Base-by-base conservation (phyloP, 1,284 basidiomycete genomes). In the Inonotus obliquus region DNA sequence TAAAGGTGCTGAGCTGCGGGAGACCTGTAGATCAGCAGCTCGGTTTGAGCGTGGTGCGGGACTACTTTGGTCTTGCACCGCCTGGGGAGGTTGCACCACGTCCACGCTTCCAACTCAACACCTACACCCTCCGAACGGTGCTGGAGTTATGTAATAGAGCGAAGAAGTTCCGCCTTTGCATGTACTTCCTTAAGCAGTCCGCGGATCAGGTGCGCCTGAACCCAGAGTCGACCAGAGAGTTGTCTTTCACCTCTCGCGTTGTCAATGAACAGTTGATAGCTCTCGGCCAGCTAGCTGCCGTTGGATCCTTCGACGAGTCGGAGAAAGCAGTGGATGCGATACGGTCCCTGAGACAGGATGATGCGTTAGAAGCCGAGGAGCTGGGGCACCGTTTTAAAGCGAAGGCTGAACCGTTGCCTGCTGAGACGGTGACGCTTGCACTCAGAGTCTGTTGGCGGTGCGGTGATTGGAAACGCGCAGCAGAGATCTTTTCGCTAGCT, bases 51-150 rank as follows among this genome's bases (percentile, higher is more conserved):
- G 80, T 92, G 65, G 70, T 83, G 14, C 76, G 75, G 37, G 79
- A 88, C n/a, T 83, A 84, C 68, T 80, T 83, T 52, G 87, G 87
- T 41, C 78, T 91, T 27, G 70, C 76, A 1, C 72, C 75, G 57
- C 78, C 79, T 1, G 79, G 77, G 14, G 77, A 82, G 55, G 57
- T 61, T 23, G 66, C 76, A 1, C 70, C 72, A 0, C 67, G 73
- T 11, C 67, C 75, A 19, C 66, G 69, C 25, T 75, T 83, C 10
- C 67, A 73, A 32, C 75, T 87, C 38, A 74, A 73, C 35, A 39
- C 73, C 4, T 78, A 77, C 65, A 74, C 82, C 0, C 72, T 91
- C n/a, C 75, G 76, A 14, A 76, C 79, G 23, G 75, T 82, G 19
- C 78, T 92, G 60, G 74, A 73, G 17, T 71, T 86, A n/a, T 89